Conservation (phyloP, 2,329 filamentous ascomycete species). For the Chrysosphaeria jannelii region DNA sequence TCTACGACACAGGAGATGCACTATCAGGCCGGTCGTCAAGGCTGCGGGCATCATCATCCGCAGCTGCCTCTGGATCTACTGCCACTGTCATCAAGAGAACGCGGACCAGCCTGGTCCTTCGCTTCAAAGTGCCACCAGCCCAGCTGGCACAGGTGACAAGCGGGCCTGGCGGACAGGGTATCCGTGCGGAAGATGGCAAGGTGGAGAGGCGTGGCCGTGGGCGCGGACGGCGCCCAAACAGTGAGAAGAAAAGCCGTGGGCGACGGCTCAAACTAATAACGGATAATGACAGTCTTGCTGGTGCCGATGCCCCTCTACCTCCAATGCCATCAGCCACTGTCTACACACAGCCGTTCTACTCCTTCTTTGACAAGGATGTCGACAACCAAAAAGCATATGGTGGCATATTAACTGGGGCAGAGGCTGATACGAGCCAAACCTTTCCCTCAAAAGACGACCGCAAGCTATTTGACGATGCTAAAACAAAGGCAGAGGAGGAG, state of each 20-base stretch:
- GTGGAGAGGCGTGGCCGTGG: conserved; percentile 13
- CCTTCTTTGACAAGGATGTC: conserved; percentile 64
- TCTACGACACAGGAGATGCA: conserved; percentile 8
- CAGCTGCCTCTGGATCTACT: conserved; percentile 11
- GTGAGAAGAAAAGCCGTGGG: conserved; percentile 2
- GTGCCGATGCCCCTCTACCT: conserved; percentile 1
- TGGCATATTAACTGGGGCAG: conserved; percentile 62
- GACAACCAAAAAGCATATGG: conserved; percentile 82
- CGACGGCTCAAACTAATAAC: conserved; percentile 1
- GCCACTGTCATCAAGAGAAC: conserved; percentile 14
- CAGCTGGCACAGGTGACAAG: too few relatives aligned
- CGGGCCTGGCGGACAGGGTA: too few relatives aligned
- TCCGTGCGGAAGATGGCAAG: conserved; percentile 26
- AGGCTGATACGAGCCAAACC: conserved; percentile 77
- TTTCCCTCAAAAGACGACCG: conserved; percentile 56
- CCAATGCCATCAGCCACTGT: conserved; percentile 3
- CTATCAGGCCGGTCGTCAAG: conserved; percentile 27
- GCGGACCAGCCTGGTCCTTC: conserved; percentile 19
- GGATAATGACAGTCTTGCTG: neutral
- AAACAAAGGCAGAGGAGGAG: conserved; percentile 71
- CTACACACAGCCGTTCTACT: conserved; percentile 58
- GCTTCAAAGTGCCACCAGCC: conserved; percentile 23
- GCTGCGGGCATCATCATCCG: conserved; percentile 14
- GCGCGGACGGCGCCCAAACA: conserved; percentile 8
- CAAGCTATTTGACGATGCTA: conserved; percentile 64